Percentiles rank a stretch among this genome's conserved stretches.
These are phyloP conservation scores for Heterobasidion parviporum DNA, from an alignment of 1,284 basidiomycete species.

Conservation along the genomic window DNA sequence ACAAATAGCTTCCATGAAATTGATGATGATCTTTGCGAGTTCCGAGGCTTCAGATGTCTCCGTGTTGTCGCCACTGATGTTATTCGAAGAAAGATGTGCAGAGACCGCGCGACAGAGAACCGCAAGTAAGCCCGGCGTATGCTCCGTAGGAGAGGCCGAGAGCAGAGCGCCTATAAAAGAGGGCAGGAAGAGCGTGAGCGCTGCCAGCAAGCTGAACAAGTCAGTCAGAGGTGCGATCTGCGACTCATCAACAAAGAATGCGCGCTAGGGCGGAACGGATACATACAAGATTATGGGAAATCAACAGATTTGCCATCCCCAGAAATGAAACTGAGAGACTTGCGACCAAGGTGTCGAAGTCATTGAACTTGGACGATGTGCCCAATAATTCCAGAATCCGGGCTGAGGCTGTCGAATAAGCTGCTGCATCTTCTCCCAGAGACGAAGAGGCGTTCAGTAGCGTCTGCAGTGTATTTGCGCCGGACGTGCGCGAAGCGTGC, in stretches of 20 bases:
- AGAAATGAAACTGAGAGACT: neutral
- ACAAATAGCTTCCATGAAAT: neutral
- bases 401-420: slow-evolving; percentile 9
- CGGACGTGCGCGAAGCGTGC: slow-evolving; percentile 34
- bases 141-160: neutral
- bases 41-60: neutral
- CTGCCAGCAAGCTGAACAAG: slow-evolving; percentile 10
- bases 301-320: slow-evolving; percentile 6
- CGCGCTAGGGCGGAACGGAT: neutral
- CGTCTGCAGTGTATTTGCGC: slow-evolving; percentile 44
- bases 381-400: slow-evolving; percentile 10
- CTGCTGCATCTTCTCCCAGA: neutral
- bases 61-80: neutral
- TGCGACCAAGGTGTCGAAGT: neutral
- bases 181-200: slow-evolving; percentile 10
- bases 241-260: neutral
- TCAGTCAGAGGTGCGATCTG: slow-evolving; percentile 11
- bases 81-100: neutral
- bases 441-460: slow-evolving; percentile 26
- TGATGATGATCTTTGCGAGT: neutral
- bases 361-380: neutral
- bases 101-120: neutral
- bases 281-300: neutral
- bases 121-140: too few relatives aligned
- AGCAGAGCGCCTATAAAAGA: slow-evolving; percentile 9